phyloP scores from a whole-genome alignment of 345 rosid genomes.

The Diplotaxis tenuifolia region DNA sequence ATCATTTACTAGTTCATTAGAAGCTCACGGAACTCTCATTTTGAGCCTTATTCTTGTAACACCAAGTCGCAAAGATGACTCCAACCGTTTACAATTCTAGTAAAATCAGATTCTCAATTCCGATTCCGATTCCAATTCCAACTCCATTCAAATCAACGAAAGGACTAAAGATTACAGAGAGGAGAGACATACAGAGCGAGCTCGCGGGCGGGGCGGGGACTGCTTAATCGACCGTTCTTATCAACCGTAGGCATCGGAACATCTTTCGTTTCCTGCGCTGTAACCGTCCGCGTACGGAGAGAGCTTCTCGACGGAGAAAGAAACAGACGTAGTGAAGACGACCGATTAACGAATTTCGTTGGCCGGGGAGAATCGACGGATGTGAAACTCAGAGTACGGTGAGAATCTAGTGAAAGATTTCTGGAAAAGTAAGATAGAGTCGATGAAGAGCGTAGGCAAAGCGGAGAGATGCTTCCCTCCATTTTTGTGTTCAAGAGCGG shows the following conservation, averaged over 20 bases:
- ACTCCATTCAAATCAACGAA: constrained; percentile 12
- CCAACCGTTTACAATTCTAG: not conserved
- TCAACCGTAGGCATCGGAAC: constrained; percentile 75
- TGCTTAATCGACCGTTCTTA: constrained; percentile 87
- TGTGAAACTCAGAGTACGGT: constrained; percentile 23
- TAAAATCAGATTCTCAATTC: too few species aligned
- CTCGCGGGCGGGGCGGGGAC: constrained; percentile 97
- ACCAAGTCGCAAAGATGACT: not conserved
- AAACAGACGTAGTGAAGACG: constrained; percentile 28
- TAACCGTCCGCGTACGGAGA: constrained; percentile 43
- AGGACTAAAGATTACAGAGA: not conserved
- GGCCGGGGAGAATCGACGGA: constrained; percentile 20
- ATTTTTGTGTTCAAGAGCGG: too few species aligned
- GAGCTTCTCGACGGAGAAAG: constrained; percentile 30
- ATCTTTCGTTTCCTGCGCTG: constrained; percentile 44
- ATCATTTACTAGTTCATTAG: too few species aligned
- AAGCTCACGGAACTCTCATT: not conserved
- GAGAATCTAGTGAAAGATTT: constrained; percentile 18
- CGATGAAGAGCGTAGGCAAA: constrained; percentile 19
- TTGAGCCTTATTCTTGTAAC: not conserved
- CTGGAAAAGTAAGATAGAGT: constrained; percentile 17
- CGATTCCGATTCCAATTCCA: not conserved
- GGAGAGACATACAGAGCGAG: constrained; percentile 67
- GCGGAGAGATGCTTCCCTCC: constrained; percentile 50
- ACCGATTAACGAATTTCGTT: too few species aligned